Conservation (phyloP, 108 stramenopile species). For the Schizochytrium sp. region DNA sequence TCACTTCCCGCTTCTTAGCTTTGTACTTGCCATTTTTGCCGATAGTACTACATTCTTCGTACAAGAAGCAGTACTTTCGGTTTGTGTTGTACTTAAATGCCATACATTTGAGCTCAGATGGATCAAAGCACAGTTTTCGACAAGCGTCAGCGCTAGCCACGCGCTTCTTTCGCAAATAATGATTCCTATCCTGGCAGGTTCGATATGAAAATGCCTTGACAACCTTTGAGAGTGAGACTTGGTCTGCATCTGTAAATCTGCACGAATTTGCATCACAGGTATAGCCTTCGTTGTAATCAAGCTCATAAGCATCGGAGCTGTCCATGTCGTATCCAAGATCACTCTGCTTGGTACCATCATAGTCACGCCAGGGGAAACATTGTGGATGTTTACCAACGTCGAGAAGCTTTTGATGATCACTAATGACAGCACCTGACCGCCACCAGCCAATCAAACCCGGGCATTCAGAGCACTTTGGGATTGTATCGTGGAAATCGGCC, state of each 20-base stretch:
- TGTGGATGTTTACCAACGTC: background rate
- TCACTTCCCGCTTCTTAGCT: background rate
- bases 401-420: background rate
- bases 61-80: background rate
- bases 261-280: background rate
- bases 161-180: background rate
- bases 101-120: background rate
- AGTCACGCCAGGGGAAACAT: slow-evolving; percentile 38
- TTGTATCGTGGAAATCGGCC: background rate
- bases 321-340: slow-evolving; percentile 14
- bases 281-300: slow-evolving; percentile 17
- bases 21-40: background rate
- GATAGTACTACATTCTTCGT: background rate
- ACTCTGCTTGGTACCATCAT: background rate
- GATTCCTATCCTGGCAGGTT: background rate
- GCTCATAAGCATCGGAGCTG: slow-evolving; percentile 1
- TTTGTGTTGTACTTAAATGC: background rate
- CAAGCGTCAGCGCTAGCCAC: background rate
- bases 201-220: background rate
- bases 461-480: slow-evolving; percentile 39
- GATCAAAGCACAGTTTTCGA: background rate
- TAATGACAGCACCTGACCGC: background rate
- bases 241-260: background rate
- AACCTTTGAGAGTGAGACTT: background rate
- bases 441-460: slow-evolving; percentile 50